These are phyloP conservation scores for Ceraceosorus guamensis DNA, from an alignment of 1,284 basidiomycete genomes.

Conservation along the genomic window DNA sequence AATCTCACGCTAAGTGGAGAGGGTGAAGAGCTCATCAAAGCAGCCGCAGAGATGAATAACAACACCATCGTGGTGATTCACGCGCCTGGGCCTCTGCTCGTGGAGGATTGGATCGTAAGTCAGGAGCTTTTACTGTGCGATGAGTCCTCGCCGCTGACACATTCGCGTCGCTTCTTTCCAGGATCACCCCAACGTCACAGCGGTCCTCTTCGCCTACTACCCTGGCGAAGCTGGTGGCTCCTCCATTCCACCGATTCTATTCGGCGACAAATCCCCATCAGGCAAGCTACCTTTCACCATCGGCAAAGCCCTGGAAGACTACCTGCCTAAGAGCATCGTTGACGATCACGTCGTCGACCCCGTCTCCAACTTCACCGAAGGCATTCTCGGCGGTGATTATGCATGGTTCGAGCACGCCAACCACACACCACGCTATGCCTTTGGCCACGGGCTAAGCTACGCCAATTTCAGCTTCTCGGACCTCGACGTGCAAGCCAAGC, in stretches of 20 bases:
- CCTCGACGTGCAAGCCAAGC: neutral
- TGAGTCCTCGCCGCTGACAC: too few species aligned
- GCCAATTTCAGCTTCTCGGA: neutral
- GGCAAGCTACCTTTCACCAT: conserved; percentile 55
- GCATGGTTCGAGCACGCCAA: conserved; percentile 61
- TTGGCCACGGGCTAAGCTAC: conserved; percentile 69
- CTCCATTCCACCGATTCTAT: conserved; percentile 65
- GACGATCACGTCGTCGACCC: neutral
- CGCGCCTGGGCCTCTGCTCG: conserved; percentile 21
- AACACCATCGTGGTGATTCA: conserved; percentile 31
- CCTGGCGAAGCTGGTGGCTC: conserved; percentile 73
- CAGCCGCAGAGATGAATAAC: conserved; percentile 25
- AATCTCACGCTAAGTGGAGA: conserved; percentile 71
- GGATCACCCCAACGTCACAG: conserved; percentile 35
- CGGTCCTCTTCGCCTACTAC: conserved; percentile 57
- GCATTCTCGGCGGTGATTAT: conserved; percentile 52
- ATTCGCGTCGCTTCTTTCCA: too few species aligned
- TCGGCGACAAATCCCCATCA: conserved; percentile 51
- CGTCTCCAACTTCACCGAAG: neutral
- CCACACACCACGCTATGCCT: conserved; percentile 62
- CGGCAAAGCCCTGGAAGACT: neutral
- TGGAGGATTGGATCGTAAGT: conserved; percentile 24
- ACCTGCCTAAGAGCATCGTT: neutral
- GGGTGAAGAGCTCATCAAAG: conserved; percentile 54
- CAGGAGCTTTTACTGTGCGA: too few species aligned